Base-by-base conservation (phyloP, 257 asterid species). In the Solanum tarijense region DNA sequence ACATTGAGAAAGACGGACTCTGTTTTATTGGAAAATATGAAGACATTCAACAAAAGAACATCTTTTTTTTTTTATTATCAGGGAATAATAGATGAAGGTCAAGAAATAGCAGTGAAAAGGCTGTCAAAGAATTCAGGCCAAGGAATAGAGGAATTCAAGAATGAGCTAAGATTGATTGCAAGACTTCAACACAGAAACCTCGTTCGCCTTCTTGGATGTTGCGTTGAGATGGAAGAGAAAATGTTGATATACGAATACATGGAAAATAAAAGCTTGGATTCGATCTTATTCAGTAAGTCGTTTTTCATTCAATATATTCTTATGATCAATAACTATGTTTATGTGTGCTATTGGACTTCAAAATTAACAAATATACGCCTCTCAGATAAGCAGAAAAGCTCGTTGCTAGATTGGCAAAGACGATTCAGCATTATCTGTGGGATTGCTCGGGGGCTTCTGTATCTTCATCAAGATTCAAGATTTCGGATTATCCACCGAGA, bases 401-500 rank as follows among this genome's bases (percentile, higher is more conserved):
- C 89, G 71, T 14, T 91, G 87, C 89, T 89, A 3, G 39, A 86
- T 62, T 93, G 94, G 94, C 81, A 86, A 55, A 90, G 81, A 74
- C 83, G 93, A 31, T 90, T 90, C 62, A 89, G 31, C 89, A 93
- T 93, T 27, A 91, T 91, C 48, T 72, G 89, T 68, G 95, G 95
- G 78, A 90, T 93, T 7, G 93, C 94, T 13, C 88, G 93, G 7
- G 95, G 94, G 38, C 91, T 93, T 73, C 89, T 91, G 34, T 90
- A 93, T 86, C 94, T 93, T 36, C 95, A 93, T 55, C 91, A 90
- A 60, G 93, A 92, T 88, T 92, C 94, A 9, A 68, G 93, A 32
- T 89, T 92, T 31, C 90, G 94, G 73, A 89, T 93, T n/a, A 91
- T 93, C 46, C 95, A 93, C 29, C 88, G 95, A 87, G 95, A 91